Conservation (phyloP, 257 asterid species). For the Solanum corneliomulleri region DNA sequence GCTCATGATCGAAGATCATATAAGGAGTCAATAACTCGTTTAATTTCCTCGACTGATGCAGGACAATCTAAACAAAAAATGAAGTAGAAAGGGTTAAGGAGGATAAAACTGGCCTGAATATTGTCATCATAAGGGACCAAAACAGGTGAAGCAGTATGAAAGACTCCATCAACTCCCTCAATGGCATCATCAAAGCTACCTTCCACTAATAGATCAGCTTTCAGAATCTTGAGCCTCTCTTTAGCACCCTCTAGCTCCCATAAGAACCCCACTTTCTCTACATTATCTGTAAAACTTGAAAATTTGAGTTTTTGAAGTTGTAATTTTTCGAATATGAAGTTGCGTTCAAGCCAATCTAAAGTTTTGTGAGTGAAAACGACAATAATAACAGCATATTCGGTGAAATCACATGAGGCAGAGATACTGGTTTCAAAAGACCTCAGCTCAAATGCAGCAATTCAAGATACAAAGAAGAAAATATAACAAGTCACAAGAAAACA, state of each 20-base stretch:
- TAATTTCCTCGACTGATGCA: too few species aligned
- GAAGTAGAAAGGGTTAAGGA: neutral
- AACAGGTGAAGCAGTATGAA: conserved; percentile 92
- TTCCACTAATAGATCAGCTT: conserved; percentile 60
- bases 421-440: too few species aligned
- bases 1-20: neutral
- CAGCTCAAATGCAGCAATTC: too few species aligned
- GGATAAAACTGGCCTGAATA: conserved; percentile 35
- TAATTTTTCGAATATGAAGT: too few species aligned
- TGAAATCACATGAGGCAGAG: too few species aligned
- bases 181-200: conserved; percentile 84
- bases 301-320: too few species aligned
- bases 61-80: neutral
- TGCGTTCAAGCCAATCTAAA: too few species aligned
- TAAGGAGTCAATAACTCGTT: too few species aligned
- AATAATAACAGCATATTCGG: too few species aligned
- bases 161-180: conserved; percentile 76
- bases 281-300: conserved; percentile 25
- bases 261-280: conserved; percentile 50
- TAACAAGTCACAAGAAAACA: too few species aligned
- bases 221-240: conserved; percentile 68
- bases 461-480: too few species aligned
- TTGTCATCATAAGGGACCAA: conserved; percentile 46
- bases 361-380: too few species aligned
- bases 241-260: conserved; percentile 79